Evolutionary conservation across 2,329 filamentous ascomycete species (phyloP).

Genomic region (Oidium heveae): DNA sequence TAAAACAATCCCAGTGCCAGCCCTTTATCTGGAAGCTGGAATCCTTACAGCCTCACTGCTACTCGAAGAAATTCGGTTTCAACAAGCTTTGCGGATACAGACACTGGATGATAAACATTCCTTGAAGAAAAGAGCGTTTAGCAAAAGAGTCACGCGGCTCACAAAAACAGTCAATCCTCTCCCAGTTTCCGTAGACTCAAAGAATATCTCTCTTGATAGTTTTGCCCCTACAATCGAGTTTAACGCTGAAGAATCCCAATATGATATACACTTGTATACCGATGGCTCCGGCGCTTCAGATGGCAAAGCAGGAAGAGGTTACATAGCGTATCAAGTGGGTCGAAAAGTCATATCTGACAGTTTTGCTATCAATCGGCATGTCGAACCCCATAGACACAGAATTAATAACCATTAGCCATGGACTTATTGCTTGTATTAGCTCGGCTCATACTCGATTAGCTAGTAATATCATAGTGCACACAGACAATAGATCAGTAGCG

Average conservation of each 20-base stretch:
- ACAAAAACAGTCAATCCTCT: not conserved
- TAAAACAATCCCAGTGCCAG: too few relatives aligned
- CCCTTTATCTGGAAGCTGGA: too few relatives aligned
- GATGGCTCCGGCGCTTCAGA: not conserved
- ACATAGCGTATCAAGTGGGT: not conserved
- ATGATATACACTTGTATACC: not conserved
- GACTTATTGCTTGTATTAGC: too few relatives aligned
- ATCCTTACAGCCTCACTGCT: not conserved
- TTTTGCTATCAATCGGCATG: too few relatives aligned
- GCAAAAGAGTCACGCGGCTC: not conserved
- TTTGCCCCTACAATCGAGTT: too few relatives aligned
- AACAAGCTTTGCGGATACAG: not conserved
- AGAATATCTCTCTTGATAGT: too few relatives aligned
- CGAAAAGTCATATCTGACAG: not conserved
- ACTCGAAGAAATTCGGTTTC: not conserved
- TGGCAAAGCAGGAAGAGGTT: not conserved
- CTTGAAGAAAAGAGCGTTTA: not conserved
- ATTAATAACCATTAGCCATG: not conserved
- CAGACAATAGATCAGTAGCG: too few relatives aligned
- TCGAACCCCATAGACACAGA: not conserved
- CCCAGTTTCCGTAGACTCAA: not conserved
- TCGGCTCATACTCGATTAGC: too few relatives aligned
- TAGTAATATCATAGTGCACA: not conserved
- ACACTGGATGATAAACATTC: not conserved
- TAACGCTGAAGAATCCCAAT: not conserved